Evolutionary conservation across 495 filamentous ascomycete species (phyloP), one percentile per base, ranked within the genome.

Genomic region (Chlorociboria aeruginascens): DNA sequence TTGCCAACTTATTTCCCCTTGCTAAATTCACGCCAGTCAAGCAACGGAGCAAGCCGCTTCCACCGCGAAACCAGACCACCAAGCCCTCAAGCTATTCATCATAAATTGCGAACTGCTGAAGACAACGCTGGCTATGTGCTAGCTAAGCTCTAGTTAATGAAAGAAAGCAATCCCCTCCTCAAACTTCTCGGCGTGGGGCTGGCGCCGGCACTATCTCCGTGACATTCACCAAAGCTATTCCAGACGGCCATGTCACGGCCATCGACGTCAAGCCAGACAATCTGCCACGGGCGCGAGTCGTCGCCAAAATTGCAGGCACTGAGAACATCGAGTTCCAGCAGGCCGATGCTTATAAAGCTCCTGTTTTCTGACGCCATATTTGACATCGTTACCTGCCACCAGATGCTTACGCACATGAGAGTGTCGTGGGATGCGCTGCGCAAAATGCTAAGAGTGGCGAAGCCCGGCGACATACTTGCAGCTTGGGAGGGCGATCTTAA

Each of bases 371-470:
- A 71, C 54, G 58, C 46, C 20, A 59, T 51, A 0, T 73, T 69
- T 51, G 68, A 71, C 45, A 45, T 72, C 48, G 60, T 62, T 32
- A 64, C 60, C 29, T 62, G 57, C 32, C 60, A 64, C 47, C 62
- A 67, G 58, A 60, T 69, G 50, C 61, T 70, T 41, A 48, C 50
- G 38, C 68, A 73, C 50, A 58, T 70, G 31, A 46, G 49, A 37
- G 50, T 47, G 8, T 68, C 66, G 8, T 58, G 52, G 37, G 54
- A 61, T 30, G 68, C 67, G 3, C 38, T 69, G 30, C 50, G 50
- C 33, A 67, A 72, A 51, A 69, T 71, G 64, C 55, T 69, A 4
- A 51, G 69, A 12, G 67, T 71, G 11, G 56, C 61, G 10, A 66
- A 64, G 55, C 59, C 40, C 35, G 65, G 66, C 8, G 68, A 68